A percentile compares a stretch with the other conserved stretches of the same genome.
phyloP scores from a whole-genome alignment of 2,329 filamentous ascomycete species.

The Nothophoma quercina region DNA sequence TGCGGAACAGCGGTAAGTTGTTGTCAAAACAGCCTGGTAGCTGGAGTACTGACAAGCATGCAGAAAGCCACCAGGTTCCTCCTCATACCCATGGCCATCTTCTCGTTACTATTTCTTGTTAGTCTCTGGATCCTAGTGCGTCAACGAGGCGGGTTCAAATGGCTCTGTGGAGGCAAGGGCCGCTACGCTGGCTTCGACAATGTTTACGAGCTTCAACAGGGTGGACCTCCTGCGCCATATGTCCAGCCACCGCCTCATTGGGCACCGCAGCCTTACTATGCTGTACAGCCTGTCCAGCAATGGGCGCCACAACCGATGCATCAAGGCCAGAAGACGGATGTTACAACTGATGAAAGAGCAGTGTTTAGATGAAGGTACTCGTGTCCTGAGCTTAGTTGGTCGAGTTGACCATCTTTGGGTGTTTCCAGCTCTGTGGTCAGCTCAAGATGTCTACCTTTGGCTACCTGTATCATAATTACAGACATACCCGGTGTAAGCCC shows the following conservation, averaged over 20 bases:
- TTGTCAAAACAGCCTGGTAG: not conserved
- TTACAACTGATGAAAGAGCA: slow-evolving; percentile 1
- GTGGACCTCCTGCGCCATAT: not conserved
- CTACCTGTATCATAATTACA: too few relatives aligned
- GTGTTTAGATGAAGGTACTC: not conserved
- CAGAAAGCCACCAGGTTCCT: slow-evolving; percentile 37
- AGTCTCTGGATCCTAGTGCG: slow-evolving; percentile 31
- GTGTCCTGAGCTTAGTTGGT: too few relatives aligned
- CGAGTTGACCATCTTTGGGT: too few relatives aligned
- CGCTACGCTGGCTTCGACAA: slow-evolving; percentile 39
- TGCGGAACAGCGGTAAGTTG: slow-evolving; percentile 34
- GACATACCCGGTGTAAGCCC: too few relatives aligned
- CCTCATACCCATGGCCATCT: slow-evolving; percentile 33
- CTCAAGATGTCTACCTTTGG: too few relatives aligned
- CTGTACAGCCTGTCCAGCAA: slow-evolving; percentile 15
- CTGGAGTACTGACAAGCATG: not conserved
- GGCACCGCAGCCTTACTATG: slow-evolving; percentile 6
- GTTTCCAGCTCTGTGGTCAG: too few relatives aligned
- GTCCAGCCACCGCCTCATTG: slow-evolving; percentile 4
- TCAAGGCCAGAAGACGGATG: slow-evolving; percentile 6
- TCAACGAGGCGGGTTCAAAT: slow-evolving; percentile 36
- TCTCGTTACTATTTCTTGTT: slow-evolving; percentile 25
- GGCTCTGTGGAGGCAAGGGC: slow-evolving; percentile 37
- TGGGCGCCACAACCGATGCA: slow-evolving; percentile 16
- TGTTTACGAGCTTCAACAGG: slow-evolving; percentile 27